phyloP scores from a whole-genome alignment of 305 asterid species.

The Plantago coronopus region DNA sequence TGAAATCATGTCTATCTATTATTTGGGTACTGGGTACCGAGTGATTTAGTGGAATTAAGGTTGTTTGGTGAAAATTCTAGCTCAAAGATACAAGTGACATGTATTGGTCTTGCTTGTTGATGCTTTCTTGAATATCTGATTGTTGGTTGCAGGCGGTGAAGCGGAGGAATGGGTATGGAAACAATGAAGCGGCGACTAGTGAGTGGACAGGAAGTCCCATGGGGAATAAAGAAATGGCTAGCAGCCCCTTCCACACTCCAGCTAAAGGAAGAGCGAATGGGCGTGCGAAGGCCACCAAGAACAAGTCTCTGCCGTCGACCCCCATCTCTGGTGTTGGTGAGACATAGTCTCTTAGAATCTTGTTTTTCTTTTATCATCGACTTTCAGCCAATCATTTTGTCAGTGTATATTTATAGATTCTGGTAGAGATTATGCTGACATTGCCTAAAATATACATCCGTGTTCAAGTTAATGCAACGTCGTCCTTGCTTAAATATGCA shows the following conservation, averaged over 20 bases:
- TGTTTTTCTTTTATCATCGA: conserved; percentile 13
- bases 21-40: not conserved
- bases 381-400: not conserved
- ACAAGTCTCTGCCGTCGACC: conserved; percentile 55
- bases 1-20: no score
- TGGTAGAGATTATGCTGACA: not conserved
- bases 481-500: conserved; percentile 32
- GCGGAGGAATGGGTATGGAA: conserved; percentile 52
- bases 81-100: not conserved
- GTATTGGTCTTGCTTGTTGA: conserved; percentile 2
- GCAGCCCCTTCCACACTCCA: conserved; percentile 65
- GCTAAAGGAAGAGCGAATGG: conserved; percentile 55
- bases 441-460: not conserved
- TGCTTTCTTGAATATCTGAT: conserved; percentile 19
- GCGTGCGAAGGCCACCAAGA: conserved; percentile 62
- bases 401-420: not conserved
- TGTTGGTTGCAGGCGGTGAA: conserved; percentile 52
- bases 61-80: not conserved
- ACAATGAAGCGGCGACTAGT: conserved; percentile 44
- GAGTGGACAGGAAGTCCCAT: conserved; percentile 55
- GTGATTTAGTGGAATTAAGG: not conserved
- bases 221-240: conserved; percentile 34
- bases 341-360: conserved; percentile 20
- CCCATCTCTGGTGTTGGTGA: conserved; percentile 61
- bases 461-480: conserved; percentile 4